Evolutionary conservation across 495 filamentous ascomycete species (phyloP).

Genomic region (Lichina pygmaea): DNA sequence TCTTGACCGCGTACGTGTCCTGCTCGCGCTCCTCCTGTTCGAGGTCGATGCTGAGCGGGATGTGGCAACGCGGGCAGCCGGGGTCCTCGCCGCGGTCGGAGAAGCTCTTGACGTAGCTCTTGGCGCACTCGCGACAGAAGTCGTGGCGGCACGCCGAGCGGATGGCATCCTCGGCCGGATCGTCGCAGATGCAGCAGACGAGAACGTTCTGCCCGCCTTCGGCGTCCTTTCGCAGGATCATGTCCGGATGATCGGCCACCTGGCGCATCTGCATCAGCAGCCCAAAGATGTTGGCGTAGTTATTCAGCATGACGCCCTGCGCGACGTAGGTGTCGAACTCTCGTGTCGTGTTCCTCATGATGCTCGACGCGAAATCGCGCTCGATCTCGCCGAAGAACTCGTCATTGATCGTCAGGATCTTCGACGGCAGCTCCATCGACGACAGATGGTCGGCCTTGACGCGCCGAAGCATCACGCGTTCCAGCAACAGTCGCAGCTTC

Average conservation of each 20-base stretch:
- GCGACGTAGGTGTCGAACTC: slow-evolving; percentile 90
- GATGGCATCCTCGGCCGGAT: slow-evolving; percentile 82
- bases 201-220: slow-evolving; percentile 72
- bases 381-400: slow-evolving; percentile 93
- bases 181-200: slow-evolving; percentile 84
- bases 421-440: slow-evolving; percentile 84
- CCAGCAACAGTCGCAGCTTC: slow-evolving; percentile 66
- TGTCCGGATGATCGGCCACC: slow-evolving; percentile 81
- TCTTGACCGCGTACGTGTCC: slow-evolving; percentile 59
- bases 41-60: slow-evolving; percentile 64
- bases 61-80: slow-evolving; percentile 83
- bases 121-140: slow-evolving; percentile 77
- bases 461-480: slow-evolving; percentile 79
- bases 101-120: slow-evolving; percentile 44
- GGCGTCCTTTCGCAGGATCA: slow-evolving; percentile 66
- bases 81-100: slow-evolving; percentile 22
- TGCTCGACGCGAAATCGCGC: slow-evolving; percentile 78
- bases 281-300: slow-evolving; percentile 44
- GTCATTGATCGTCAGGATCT: slow-evolving; percentile 71
- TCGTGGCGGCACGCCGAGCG: slow-evolving; percentile 78
- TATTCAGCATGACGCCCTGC: slow-evolving; percentile 82
- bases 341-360: slow-evolving; percentile 69
- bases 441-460: slow-evolving; percentile 77
- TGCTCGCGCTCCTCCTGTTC: slow-evolving; percentile 86
- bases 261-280: slow-evolving; percentile 96